Base-by-base conservation (phyloP, 108 stramenopile species). In the Chaetoceros muelleri region DNA sequence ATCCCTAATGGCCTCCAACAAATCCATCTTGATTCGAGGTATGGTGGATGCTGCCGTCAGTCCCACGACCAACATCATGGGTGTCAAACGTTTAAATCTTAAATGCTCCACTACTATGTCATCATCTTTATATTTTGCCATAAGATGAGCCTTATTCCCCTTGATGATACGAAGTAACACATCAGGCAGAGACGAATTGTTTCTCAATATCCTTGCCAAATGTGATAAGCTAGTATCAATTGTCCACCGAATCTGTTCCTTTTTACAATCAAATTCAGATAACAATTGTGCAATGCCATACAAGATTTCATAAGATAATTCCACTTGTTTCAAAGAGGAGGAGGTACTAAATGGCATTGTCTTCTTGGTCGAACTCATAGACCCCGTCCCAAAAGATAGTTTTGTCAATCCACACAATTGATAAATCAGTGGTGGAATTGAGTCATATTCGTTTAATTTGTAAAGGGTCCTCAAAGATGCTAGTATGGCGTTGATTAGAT, bases 1-100 rank as follows among this genome's bases (percentile, higher is more conserved):
- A 52, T 75, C 66, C 3, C 66, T 27, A 0, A 75, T 24, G 46
- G 57, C 61, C 29, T 55, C 62, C 56, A 71, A 49, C 21, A 53
- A 52, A 30, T 49, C 24, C 2, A 22, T 24, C 31, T 70, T 24
- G 53, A 67, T 71, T 2, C 74, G 57, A n/a, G 74, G 74, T 3
- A 75, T 64, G 10, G 74, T 56, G 17, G 61, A 46, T 31, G 74
- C 66, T 66, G 67, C 58, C 24, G 70, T 60, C 22, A 75, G 23
- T 22, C 70, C 70, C 67, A 71, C 59, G 30, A 64, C 67, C 19
- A 71, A 52, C 57, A 52, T 56, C 57, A 71, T 62, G 52, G 70
- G 74, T 20, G 70, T 75, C 7, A 75, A 27, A 21, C 74, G 28
- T 46, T 46, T 55, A 58, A 71, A 67, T 2, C 74, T 40, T 40